These are phyloP conservation scores for Coemansia sp. DNA, from an alignment of 192 early-diverging fungal genomes.

Conservation along the genomic window DNA sequence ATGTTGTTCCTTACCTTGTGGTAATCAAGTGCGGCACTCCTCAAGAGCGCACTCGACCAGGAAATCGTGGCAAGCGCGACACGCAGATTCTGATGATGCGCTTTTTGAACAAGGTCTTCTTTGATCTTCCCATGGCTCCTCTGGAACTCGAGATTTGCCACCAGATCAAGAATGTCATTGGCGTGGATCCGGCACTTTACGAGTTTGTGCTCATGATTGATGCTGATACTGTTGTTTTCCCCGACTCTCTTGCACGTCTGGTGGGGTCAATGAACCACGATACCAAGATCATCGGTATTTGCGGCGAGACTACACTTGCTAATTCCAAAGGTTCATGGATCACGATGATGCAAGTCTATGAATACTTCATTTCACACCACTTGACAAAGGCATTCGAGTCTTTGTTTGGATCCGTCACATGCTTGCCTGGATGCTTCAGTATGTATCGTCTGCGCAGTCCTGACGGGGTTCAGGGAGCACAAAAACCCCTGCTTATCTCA, in stretches of 20 bases:
- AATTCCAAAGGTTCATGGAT: conserved; percentile 94
- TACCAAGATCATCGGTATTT: conserved; percentile 88
- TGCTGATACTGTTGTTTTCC: conserved; percentile 91
- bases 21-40: conserved; percentile 93
- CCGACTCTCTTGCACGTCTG: conserved; percentile 90
- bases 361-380: conserved; percentile 98
- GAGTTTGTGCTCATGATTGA: conserved; percentile 98
- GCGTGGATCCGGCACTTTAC: conserved; percentile 93
- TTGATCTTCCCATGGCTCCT: conserved; percentile 89
- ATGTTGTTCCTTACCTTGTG: conserved; percentile 94
- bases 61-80: conserved; percentile 98
- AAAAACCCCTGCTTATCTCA: conserved; percentile 86
- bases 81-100: conserved; percentile 98
- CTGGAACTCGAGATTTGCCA: conserved; percentile 97
- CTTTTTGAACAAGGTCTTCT: conserved; percentile 96
- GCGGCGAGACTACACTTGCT: conserved; percentile 92
- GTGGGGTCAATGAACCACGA: conserved; percentile 90
- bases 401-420: conserved; percentile 94
- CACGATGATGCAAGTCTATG: conserved; percentile 99
- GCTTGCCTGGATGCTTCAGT: conserved; percentile 98
- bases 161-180: conserved; percentile 99
- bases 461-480: conserved; percentile 58
- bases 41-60: conserved; percentile 82
- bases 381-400: conserved; percentile 97
- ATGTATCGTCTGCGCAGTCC: conserved; percentile 97